Evolutionary conservation across 352 stramenopile genomes (phyloP).

Genomic region (Globisporangium splendens): DNA sequence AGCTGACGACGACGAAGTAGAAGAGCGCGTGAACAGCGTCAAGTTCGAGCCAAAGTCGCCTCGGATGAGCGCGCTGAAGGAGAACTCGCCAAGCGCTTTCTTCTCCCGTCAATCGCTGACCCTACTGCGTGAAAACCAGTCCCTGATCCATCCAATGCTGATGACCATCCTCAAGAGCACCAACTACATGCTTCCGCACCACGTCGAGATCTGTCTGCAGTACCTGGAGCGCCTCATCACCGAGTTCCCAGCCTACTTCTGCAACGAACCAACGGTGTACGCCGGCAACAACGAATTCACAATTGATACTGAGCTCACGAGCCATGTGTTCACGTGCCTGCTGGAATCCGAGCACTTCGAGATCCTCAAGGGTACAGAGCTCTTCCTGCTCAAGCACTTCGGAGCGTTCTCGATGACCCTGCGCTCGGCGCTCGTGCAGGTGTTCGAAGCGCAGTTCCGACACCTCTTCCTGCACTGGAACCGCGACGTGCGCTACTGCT

Average conservation of each 20-base stretch:
- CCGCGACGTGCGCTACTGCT: constrained; percentile 82
- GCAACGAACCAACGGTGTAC: constrained; percentile 24
- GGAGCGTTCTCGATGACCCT: constrained; percentile 43
- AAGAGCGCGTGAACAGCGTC: constrained; percentile 16
- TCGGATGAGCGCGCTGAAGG: constrained; percentile 19
- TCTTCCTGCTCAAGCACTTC: constrained; percentile 74
- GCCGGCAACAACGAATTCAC: constrained; percentile 10
- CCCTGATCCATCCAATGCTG: constrained; percentile 54
- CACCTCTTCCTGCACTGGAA: constrained; percentile 81
- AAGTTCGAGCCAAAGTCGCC: constrained; percentile 45
- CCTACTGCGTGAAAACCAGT: constrained; percentile 46
- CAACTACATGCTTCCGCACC: constrained; percentile 66
- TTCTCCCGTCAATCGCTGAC: constrained; percentile 56
- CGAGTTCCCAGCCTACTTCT: constrained; percentile 64
- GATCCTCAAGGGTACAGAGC: constrained; percentile 58
- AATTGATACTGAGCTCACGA: constrained; percentile 35
- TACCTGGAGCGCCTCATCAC: constrained; percentile 58
- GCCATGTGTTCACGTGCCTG: constrained; percentile 54
- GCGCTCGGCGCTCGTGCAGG: constrained; percentile 41
- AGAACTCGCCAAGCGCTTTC: constrained; percentile 26
- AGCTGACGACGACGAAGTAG: constrained; percentile 27
- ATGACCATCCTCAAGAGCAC: constrained; percentile 57
- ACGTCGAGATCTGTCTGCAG: constrained; percentile 65
- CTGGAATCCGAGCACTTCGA: constrained; percentile 72
- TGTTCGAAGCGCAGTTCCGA: constrained; percentile 51